phyloP scores from a whole-genome alignment of 805 yeast genomes.

The Candida tammaniensis region DNA sequence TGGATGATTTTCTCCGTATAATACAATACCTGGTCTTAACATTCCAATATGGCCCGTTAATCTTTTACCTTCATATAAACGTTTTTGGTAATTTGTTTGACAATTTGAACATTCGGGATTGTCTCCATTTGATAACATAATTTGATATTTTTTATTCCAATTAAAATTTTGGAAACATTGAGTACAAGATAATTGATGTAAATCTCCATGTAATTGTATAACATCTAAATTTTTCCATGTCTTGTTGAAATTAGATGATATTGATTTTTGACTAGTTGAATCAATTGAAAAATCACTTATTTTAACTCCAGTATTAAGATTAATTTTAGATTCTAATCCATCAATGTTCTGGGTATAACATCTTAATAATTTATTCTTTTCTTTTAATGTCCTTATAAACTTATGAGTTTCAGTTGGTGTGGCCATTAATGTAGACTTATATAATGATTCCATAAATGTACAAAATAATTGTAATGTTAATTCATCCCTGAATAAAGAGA shows the following conservation, averaged over 20 bases:
- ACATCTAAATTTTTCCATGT: constrained; percentile 69
- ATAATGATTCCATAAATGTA: constrained; percentile 81
- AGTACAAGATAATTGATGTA: constrained; percentile 74
- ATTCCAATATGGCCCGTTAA: constrained; percentile 67
- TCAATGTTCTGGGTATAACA: constrained; percentile 97
- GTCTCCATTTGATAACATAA: constrained; percentile 53
- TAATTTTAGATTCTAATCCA: constrained; percentile 69
- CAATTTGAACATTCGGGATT: constrained; percentile 80
- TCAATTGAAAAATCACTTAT: constrained; percentile 22
- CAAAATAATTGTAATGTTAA: constrained; percentile 72
- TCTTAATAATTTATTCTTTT: constrained; percentile 64
- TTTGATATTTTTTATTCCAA: constrained; percentile 59
- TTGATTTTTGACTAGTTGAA: constrained; percentile 14
- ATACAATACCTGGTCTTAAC: constrained; percentile 83
- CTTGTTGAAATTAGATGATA: constrained; percentile 24
- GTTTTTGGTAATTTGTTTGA: constrained; percentile 48
- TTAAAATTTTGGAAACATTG: constrained; percentile 54
- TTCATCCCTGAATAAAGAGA: constrained; percentile 71
- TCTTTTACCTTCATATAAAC: constrained; percentile 71
- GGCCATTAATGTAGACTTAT: constrained; percentile 61
- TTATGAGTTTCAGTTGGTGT: constrained; percentile 81
- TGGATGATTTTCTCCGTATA: constrained; percentile 95
- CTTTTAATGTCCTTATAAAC: constrained; percentile 61
- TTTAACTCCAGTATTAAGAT: constrained; percentile 57
- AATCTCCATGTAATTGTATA: constrained; percentile 88